Percentiles rank a stretch among this genome's conserved stretches.
phyloP scores from a whole-genome alignment of 208 protist species.

The Angomonas ambiguus region DNA sequence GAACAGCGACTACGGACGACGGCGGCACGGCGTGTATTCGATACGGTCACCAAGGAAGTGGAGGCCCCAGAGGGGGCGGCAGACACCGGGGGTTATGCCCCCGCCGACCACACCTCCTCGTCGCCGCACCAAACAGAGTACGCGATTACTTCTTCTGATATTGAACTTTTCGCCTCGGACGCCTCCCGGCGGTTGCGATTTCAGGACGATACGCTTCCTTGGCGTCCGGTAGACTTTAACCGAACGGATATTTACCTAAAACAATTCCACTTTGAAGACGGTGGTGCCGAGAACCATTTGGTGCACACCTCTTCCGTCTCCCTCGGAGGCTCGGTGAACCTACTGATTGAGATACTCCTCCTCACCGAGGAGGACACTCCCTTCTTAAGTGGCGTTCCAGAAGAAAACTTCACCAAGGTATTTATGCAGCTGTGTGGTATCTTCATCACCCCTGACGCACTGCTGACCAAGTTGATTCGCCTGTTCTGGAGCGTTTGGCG shows the following conservation, averaged over 20 bases:
- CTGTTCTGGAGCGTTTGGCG: conserved; percentile 45
- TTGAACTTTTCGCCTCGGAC: conserved; percentile 42
- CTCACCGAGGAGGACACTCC: conserved; percentile 48
- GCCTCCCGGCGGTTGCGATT: conserved; percentile 32
- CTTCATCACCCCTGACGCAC: conserved; percentile 53
- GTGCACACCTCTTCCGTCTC: conserved; percentile 6
- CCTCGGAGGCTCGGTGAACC: conserved; percentile 50
- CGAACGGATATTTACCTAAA: conserved; percentile 32
- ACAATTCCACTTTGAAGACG: conserved; percentile 13
- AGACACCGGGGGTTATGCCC: background rate
- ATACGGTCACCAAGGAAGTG: conserved; percentile 8
- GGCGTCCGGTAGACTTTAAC: conserved; percentile 47
- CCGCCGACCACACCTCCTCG: too few species aligned
- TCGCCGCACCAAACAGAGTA: too few species aligned
- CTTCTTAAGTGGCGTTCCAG: conserved; percentile 43
- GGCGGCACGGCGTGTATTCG: conserved; percentile 12
- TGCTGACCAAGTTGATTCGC: conserved; percentile 56
- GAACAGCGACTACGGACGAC: conserved; percentile 43
- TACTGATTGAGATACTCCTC: conserved; percentile 56
- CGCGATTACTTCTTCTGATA: conserved; percentile 19
- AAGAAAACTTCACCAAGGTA: conserved; percentile 56
- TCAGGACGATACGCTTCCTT: conserved; percentile 60
- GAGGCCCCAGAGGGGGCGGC: background rate
- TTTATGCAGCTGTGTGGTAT: conserved; percentile 56
- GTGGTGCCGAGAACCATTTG: background rate